These are phyloP conservation scores for Candida chilensis DNA, from an alignment of 805 yeast genomes.

Conservation along the genomic window DNA sequence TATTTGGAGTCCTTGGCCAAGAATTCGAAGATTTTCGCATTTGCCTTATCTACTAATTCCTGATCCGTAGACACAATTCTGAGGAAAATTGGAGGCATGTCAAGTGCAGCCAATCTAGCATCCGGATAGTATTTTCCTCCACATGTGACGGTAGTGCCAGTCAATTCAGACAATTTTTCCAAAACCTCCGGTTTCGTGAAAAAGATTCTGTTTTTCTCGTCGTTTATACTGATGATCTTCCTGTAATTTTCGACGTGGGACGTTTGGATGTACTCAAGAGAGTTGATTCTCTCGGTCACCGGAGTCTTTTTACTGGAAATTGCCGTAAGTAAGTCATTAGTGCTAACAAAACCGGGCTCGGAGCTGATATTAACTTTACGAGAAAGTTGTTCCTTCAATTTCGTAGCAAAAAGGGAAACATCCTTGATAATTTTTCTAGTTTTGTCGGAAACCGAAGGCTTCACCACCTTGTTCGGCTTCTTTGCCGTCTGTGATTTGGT, in stretches of 20 bases:
- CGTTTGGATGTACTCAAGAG: background rate
- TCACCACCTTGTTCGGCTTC: background rate
- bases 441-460: background rate
- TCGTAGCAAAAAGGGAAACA: background rate
- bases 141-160: background rate
- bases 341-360: too few species aligned
- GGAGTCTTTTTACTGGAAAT: background rate
- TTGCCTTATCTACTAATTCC: background rate
- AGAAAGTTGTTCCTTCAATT: background rate
- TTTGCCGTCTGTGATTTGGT: background rate
- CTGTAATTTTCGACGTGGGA: background rate
- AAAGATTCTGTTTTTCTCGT: background rate
- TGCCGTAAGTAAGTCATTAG: background rate
- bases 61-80: background rate
- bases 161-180: background rate
- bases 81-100: background rate
- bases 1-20: background rate
- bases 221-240: background rate
- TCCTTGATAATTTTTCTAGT: background rate
- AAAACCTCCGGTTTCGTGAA: background rate
- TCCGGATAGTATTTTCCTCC: conserved; percentile 1
- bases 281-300: background rate
- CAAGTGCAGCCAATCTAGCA: background rate
- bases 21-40: background rate
- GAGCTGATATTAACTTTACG: too few species aligned